phyloP scores from a whole-genome alignment of 176 grass and related monocot genomes.

The Saccharum officinarum region DNA sequence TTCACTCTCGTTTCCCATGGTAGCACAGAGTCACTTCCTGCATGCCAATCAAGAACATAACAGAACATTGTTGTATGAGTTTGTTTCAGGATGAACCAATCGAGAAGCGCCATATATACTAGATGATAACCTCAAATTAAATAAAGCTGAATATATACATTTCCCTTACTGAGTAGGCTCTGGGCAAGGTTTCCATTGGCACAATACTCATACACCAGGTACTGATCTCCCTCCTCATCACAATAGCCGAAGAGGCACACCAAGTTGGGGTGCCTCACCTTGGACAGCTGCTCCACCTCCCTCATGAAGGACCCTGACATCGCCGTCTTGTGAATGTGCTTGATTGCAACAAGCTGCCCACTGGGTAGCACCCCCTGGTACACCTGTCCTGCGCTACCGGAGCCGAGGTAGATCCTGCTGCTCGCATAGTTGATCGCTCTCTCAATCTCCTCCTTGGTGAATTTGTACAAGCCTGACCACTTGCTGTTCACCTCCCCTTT shows the following conservation, averaged over 20 bases:
- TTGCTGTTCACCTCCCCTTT: slow-evolving; percentile 26
- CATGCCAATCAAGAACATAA: slow-evolving; percentile 8
- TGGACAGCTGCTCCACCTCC: slow-evolving; percentile 64
- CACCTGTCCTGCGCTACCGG: slow-evolving; percentile 60
- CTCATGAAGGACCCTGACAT: slow-evolving; percentile 48
- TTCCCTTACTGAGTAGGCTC: slow-evolving; percentile 47
- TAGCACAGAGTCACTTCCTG: slow-evolving; percentile 48
- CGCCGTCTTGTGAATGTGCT: slow-evolving; percentile 55
- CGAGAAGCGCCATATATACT: background rate
- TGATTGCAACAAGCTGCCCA: slow-evolving; percentile 61
- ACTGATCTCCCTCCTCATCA: slow-evolving; percentile 58
- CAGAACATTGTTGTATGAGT: background rate
- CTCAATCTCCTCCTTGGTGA: slow-evolving; percentile 61
- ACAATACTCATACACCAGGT: slow-evolving; percentile 68
- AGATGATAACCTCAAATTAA: background rate
- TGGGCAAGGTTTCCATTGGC: slow-evolving; percentile 62
- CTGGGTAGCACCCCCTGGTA: slow-evolving; percentile 68
- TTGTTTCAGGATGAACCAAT: background rate
- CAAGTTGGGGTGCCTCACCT: slow-evolving; percentile 56
- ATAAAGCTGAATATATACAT: background rate
- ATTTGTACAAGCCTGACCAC: slow-evolving; percentile 69
- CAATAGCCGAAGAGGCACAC: slow-evolving; percentile 71
- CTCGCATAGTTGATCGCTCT: slow-evolving; percentile 51
- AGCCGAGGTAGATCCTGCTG: slow-evolving; percentile 46
- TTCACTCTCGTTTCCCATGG: slow-evolving; percentile 58